These are phyloP conservation scores for Vachellia collinsii DNA, from an alignment of 306 rosid genomes.

Conservation along the genomic window DNA sequence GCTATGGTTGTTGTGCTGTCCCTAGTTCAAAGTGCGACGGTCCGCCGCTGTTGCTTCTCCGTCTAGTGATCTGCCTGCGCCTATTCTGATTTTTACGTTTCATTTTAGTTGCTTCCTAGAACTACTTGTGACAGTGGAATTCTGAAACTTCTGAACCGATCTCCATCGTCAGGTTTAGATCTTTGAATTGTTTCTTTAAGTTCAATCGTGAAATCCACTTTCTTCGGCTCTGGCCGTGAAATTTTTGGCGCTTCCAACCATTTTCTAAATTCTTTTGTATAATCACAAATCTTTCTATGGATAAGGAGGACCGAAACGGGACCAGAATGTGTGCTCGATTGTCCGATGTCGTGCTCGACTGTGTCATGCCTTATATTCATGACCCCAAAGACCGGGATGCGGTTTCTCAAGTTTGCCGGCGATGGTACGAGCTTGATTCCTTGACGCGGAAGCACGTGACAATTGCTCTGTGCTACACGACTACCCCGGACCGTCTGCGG, in stretches of 20 bases:
- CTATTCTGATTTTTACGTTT: neutral
- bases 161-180: conserved; percentile 15
- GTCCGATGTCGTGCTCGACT: conserved; percentile 63
- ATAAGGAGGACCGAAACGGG: conserved; percentile 44
- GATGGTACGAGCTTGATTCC: conserved; percentile 90
- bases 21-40: neutral
- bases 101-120: neutral
- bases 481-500: conserved; percentile 73
- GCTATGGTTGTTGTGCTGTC: neutral
- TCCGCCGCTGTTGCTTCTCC: neutral
- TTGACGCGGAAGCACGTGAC: conserved; percentile 88
- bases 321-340: conserved; percentile 30
- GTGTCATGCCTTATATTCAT: conserved; percentile 75
- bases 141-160: conserved; percentile 12
- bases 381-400: conserved; percentile 86
- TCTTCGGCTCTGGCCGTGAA: neutral
- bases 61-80: neutral
- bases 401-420: conserved; percentile 80
- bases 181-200: conserved; percentile 11
- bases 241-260: neutral
- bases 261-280: neutral
- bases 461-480: conserved; percentile 90
- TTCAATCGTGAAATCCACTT: conserved; percentile 6
- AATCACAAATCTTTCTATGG: neutral
- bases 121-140: neutral